phyloP scores from a whole-genome alignment of 139 green algal species.

The Tetradesmus lagerheimii region DNA sequence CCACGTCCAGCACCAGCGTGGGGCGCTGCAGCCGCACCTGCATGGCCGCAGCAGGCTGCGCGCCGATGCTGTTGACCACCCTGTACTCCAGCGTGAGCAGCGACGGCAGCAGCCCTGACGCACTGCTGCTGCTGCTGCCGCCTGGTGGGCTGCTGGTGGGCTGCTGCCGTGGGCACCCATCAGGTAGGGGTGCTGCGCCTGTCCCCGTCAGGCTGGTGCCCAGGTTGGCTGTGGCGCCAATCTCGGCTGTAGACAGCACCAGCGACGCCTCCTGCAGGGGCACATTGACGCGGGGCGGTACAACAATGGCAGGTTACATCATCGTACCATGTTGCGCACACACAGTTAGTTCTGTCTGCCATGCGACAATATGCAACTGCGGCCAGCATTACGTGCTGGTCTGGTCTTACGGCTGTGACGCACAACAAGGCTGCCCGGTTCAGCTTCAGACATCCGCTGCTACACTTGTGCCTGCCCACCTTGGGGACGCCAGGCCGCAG shows the following conservation, averaged over 20 bases:
- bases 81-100: conserved; percentile 66
- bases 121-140: conserved; percentile 22
- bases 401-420: too few species aligned
- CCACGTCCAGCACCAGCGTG: conserved; percentile 85
- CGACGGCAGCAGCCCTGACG: conserved; percentile 50
- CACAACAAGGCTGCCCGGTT: too few species aligned
- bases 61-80: conserved; percentile 3
- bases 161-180: not conserved
- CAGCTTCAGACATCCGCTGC: too few species aligned
- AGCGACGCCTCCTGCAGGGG: conserved; percentile 68
- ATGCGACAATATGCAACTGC: not conserved
- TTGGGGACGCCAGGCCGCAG: conserved; percentile 70
- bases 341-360: not conserved
- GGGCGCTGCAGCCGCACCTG: conserved; percentile 87
- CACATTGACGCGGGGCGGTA: too few species aligned
- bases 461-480: not conserved
- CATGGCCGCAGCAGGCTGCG: conserved; percentile 45
- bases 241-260: conserved; percentile 73
- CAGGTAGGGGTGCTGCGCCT: conserved; percentile 6
- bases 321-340: too few species aligned
- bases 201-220: conserved; percentile 3
- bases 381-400: too few species aligned
- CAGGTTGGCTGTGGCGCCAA: conserved; percentile 2
- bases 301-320: too few species aligned
- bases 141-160: not conserved